These are phyloP conservation scores for Aspergillus melleus DNA, from an alignment of 2,329 filamentous ascomycete species.

Conservation along the genomic window DNA sequence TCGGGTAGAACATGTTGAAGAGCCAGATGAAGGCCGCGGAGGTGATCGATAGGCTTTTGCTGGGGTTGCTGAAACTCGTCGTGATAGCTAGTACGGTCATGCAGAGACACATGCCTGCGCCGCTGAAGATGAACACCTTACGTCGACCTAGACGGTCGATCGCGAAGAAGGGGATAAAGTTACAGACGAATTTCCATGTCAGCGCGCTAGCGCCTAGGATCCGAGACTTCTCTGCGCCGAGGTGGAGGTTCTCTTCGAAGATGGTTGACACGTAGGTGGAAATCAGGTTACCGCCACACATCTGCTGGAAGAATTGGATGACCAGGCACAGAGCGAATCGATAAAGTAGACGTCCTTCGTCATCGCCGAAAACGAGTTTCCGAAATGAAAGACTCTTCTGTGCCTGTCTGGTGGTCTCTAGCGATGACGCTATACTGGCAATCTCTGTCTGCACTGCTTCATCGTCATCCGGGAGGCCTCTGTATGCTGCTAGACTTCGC, in stretches of 20 bases:
- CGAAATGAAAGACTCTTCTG: conserved; percentile 42
- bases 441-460: conserved; percentile 46
- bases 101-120: conserved; percentile 17
- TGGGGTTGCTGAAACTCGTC: conserved; percentile 8
- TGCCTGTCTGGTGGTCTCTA: conserved; percentile 39
- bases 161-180: conserved; percentile 16
- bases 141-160: conserved; percentile 21
- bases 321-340: conserved; percentile 49
- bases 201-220: conserved; percentile 17
- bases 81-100: conserved; percentile 19
- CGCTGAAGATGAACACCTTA: conserved; percentile 19
- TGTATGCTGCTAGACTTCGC: conserved; percentile 17
- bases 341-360: conserved; percentile 50
- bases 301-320: conserved; percentile 51
- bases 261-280: conserved; percentile 42
- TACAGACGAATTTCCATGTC: conserved; percentile 19
- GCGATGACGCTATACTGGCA: conserved; percentile 47
- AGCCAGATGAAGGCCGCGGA: conserved; percentile 19
- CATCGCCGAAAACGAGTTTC: conserved; percentile 38
- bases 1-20: conserved; percentile 22
- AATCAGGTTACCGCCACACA: conserved; percentile 32
- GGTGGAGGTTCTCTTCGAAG: conserved; percentile 15
- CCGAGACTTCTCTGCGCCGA: conserved; percentile 8
- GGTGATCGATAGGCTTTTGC: conserved; percentile 8
- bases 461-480: conserved; percentile 27